Evolutionary conservation across 2,329 filamentous ascomycete species (phyloP), one percentile per base, ranked within the genome.

Genomic region (Sporothrix phasma): DNA sequence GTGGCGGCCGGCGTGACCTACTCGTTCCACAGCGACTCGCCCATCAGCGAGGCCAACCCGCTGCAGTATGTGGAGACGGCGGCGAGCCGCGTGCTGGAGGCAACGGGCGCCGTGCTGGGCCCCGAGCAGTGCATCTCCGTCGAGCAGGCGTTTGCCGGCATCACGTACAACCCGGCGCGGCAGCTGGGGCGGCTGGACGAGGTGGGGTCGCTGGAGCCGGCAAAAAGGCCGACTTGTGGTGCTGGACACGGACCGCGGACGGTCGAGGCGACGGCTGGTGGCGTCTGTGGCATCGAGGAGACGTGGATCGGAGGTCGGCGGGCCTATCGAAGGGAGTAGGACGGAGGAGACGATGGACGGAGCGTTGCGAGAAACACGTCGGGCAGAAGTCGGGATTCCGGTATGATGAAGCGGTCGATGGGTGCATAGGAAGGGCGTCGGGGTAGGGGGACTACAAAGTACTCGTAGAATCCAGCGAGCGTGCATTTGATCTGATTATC

Each of bases 1-100:
- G 64, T 62, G 3, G 39, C 22, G 3, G 64, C 64, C 2, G 64
- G 66, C 11, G 56, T 67, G 5, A 51, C 56, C 2, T 67, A 67
- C 29, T 67, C 66, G 34, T 64, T 67, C 61, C 66, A 67, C 66
- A 67, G 66, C 62, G 66, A 67, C 64, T 65, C 66, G 64, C 66
- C 66, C 58, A 67, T 67, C 58, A 67, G 66, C 64, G 37, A 51
- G 45, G 64, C 64, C 6, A 49, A 62, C 58, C 64, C 64, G 37
- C 58, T 65, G 45, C 66, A 67, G 66, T 67, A 65, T 26, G 66
- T 64, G 13, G 66, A 65, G 51, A 67, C 64, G 56, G 66, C 66
- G 10, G 43, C 61, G 22, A 64, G 54, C 56, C 63, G 66, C 1
- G 49, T 62, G 22, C 49, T 62, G 22, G 64, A 67, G 26, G 64